A percentile compares a stretch with the other conserved stretches of the same genome.
phyloP scores from a whole-genome alignment of 768 basidiomycete species.

The Boletus insuetus region DNA sequence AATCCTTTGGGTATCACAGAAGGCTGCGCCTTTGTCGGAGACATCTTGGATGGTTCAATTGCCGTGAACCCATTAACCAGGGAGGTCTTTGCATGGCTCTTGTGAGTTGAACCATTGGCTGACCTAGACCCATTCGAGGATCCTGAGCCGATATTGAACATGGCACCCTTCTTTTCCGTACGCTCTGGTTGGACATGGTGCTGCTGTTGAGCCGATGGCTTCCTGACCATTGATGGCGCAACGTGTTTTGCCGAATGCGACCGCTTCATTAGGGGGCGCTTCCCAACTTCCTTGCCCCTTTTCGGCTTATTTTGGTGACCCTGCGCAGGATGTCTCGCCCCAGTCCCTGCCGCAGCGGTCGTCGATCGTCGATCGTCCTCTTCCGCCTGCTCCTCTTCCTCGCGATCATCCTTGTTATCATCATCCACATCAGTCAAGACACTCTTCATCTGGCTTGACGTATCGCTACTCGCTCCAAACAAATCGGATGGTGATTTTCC shows the following conservation, averaged over 20 bases:
- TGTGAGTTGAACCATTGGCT: constrained; percentile 22
- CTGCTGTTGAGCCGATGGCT: constrained; percentile 23
- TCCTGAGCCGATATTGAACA: constrained; percentile 60
- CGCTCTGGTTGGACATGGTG: constrained; percentile 18
- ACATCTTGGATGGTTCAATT: constrained; percentile 7
- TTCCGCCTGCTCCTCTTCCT: constrained; percentile 5
- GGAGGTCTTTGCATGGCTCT: constrained; percentile 8
- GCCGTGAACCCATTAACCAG: constrained; percentile 9
- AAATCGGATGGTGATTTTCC: constrained; percentile 34
- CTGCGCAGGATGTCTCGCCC: constrained; percentile 6
- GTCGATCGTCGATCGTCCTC: constrained; percentile 25
- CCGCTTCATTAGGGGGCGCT: constrained; percentile 26
- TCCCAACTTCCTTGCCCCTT: constrained; percentile 34
- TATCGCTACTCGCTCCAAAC: constrained; percentile 34
- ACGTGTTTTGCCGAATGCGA: constrained; percentile 31
- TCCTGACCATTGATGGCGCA: constrained; percentile 28
- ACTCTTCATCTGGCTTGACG: constrained; percentile 32
- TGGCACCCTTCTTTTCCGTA: constrained; percentile 28
- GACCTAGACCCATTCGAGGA: constrained; percentile 48
- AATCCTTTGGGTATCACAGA: constrained; percentile 19
- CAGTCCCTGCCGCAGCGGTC: constrained; percentile 9
- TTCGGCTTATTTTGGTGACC: constrained; percentile 26
- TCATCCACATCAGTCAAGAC: constrained; percentile 21
- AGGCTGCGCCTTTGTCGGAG: constrained; percentile 12
- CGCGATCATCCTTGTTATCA: constrained; percentile 15